These are phyloP conservation scores for Fusarium nygamai DNA, from an alignment of 2,329 filamentous ascomycete genomes.

Conservation along the genomic window DNA sequence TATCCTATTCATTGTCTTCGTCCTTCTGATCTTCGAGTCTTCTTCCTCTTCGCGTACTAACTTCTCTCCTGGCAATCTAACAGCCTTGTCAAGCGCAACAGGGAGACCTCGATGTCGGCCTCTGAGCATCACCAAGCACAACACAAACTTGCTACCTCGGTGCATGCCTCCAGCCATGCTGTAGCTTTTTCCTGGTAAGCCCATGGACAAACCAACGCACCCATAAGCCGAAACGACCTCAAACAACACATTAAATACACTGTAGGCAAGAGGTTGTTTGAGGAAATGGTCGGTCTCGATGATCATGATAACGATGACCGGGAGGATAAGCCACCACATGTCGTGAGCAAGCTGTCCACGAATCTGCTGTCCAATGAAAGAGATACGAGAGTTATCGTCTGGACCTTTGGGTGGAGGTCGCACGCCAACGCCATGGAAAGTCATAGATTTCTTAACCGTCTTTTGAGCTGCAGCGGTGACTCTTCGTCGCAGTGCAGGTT, in stretches of 20 bases:
- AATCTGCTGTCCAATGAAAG: slow-evolving; percentile 66
- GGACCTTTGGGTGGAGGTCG: slow-evolving; percentile 35
- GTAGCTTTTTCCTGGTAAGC: slow-evolving; percentile 62
- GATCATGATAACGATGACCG: slow-evolving; percentile 67
- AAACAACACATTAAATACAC: slow-evolving; percentile 69
- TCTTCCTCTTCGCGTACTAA: slow-evolving; percentile 46
- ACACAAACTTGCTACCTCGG: slow-evolving; percentile 65
- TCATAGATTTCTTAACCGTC: slow-evolving; percentile 51
- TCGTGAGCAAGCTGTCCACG: slow-evolving; percentile 74
- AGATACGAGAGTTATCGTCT: slow-evolving; percentile 51
- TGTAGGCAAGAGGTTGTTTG: slow-evolving; percentile 61
- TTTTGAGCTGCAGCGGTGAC: slow-evolving; percentile 46
- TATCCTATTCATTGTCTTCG: slow-evolving; percentile 42
- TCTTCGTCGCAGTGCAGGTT: slow-evolving; percentile 31
- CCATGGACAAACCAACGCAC: slow-evolving; percentile 69
- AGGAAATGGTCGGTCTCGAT: slow-evolving; percentile 68
- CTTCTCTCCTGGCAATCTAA: slow-evolving; percentile 53
- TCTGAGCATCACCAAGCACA: slow-evolving; percentile 66
- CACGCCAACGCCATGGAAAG: slow-evolving; percentile 58
- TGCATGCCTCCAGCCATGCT: slow-evolving; percentile 66
- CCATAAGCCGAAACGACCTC: slow-evolving; percentile 68
- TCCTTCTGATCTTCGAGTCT: slow-evolving; percentile 42
- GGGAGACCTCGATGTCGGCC: slow-evolving; percentile 67
- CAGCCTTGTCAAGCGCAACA: slow-evolving; percentile 64
- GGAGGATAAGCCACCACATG: slow-evolving; percentile 71